Evolutionary conservation across 768 basidiomycete genomes (phyloP).

Genomic region (Boletellus sp.): DNA sequence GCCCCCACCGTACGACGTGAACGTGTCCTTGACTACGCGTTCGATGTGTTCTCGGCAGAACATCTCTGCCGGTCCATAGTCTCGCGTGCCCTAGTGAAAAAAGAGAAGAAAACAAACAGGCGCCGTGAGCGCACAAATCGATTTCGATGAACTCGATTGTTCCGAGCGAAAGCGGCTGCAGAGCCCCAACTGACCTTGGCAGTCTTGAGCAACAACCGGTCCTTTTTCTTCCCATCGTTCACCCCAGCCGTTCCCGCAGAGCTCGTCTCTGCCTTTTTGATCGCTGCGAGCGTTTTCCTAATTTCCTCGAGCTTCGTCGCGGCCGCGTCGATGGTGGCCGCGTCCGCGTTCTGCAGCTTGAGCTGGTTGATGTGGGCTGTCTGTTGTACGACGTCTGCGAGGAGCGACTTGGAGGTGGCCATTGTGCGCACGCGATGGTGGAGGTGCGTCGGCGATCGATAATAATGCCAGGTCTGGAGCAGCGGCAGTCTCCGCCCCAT

Average conservation of each 20-base stretch:
- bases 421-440: conserved; percentile 29
- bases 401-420: conserved; percentile 43
- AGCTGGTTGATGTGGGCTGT: conserved; percentile 60
- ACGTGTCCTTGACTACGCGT: conserved; percentile 83
- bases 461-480: conserved; percentile 26
- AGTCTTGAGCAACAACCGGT: conserved; percentile 79
- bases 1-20: conserved; percentile 83
- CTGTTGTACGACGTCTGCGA: conserved; percentile 53
- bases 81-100: conserved; percentile 75
- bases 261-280: conserved; percentile 30
- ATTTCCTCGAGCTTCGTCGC: conserved; percentile 70
- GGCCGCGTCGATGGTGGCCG: conserved; percentile 50
- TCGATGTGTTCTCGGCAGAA: conserved; percentile 90
- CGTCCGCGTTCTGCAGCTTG: conserved; percentile 51
- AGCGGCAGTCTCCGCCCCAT: too few species aligned
- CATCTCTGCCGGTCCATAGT: conserved; percentile 92
- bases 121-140: background rate
- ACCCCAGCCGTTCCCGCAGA: conserved; percentile 36
- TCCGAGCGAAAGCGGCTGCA: too few species aligned
- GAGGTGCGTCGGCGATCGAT: conserved; percentile 31
- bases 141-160: too few species aligned
- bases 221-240: conserved; percentile 60
- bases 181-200: conserved; percentile 70
- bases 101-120: background rate
- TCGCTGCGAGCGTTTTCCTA: conserved; percentile 51